Conservation (phyloP, 352 stramenopile genomes). For the Phytophthora ohioensis region DNA sequence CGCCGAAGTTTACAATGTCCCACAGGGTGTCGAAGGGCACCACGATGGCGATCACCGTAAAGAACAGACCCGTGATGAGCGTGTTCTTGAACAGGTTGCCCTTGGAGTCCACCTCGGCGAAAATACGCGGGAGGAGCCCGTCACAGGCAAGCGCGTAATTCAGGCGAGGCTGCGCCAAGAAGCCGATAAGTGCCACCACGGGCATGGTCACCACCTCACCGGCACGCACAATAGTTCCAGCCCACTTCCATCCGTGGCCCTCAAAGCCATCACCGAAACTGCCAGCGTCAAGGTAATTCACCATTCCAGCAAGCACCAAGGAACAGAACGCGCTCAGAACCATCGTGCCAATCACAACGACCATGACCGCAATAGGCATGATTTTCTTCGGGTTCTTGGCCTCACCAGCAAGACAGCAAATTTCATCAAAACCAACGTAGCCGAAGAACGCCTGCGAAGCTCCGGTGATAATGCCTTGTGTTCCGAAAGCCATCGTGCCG, state of each 20-base stretch:
- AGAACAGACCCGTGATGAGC: constrained; percentile 71
- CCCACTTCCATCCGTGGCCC: constrained; percentile 52
- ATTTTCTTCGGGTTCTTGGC: constrained; percentile 81
- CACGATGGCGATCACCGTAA: constrained; percentile 74
- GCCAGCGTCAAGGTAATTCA: constrained; percentile 48
- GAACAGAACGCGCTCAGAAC: constrained; percentile 78
- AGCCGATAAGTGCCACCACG: constrained; percentile 94
- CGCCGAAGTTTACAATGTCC: constrained; percentile 90
- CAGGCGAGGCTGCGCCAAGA: constrained; percentile 94
- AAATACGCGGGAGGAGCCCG: constrained; percentile 92
- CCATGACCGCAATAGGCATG: constrained; percentile 85
- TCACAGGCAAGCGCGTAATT: constrained; percentile 95
- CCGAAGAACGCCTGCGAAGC: constrained; percentile 93
- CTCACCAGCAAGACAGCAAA: constrained; percentile 90
- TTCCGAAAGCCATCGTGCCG: constrained; percentile 49
- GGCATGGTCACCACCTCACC: constrained; percentile 90
- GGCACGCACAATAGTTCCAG: constrained; percentile 58
- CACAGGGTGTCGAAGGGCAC: constrained; percentile 84
- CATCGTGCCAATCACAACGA: constrained; percentile 76
- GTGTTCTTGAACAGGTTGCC: constrained; percentile 86
- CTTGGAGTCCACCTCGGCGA: constrained; percentile 83
- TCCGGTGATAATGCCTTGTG: constrained; percentile 80
- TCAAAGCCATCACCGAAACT: constrained; percentile 68
- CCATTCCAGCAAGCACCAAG: constrained; percentile 89
- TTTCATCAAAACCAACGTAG: constrained; percentile 95